These are phyloP conservation scores for Pichia eremophila DNA, from an alignment of 805 yeast species.

Conservation along the genomic window DNA sequence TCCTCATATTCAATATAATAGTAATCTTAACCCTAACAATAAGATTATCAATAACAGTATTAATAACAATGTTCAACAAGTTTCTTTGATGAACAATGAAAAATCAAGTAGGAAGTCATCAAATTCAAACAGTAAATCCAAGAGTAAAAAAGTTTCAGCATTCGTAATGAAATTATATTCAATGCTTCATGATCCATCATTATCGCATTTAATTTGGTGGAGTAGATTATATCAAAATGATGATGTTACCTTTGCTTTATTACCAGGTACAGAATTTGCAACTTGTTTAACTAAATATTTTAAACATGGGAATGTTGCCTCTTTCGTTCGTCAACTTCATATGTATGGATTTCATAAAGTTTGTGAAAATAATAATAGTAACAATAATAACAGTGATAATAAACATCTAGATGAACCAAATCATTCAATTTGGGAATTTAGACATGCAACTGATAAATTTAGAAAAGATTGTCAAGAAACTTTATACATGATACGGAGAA, in stretches of 20 bases:
- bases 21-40: neutral
- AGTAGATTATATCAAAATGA: slow-evolving; percentile 34
- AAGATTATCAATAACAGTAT: neutral
- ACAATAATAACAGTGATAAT: slow-evolving; percentile 5
- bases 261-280: slow-evolving; percentile 57
- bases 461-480: slow-evolving; percentile 37
- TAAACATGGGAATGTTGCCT: slow-evolving; percentile 89
- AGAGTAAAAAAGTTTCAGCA: slow-evolving; percentile 39
- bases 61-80: neutral
- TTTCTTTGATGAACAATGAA: neutral
- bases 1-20: no score
- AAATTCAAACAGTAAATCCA: neutral
- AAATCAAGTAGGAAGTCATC: neutral
- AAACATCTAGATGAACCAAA: slow-evolving; percentile 2
- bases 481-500: slow-evolving; percentile 37
- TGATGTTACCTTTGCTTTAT: slow-evolving; percentile 49
- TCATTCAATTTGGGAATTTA: slow-evolving; percentile 45
- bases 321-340: slow-evolving; percentile 88
- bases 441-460: slow-evolving; percentile 43
- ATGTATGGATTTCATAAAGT: slow-evolving; percentile 95
- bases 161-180: slow-evolving; percentile 57
- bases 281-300: slow-evolving; percentile 60
- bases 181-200: slow-evolving; percentile 49
- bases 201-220: slow-evolving; percentile 58
- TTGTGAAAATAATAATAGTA: slow-evolving; percentile 31